Evolutionary conservation across 495 filamentous ascomycete species (phyloP).

Genomic region (Aspergillus baeticus): DNA sequence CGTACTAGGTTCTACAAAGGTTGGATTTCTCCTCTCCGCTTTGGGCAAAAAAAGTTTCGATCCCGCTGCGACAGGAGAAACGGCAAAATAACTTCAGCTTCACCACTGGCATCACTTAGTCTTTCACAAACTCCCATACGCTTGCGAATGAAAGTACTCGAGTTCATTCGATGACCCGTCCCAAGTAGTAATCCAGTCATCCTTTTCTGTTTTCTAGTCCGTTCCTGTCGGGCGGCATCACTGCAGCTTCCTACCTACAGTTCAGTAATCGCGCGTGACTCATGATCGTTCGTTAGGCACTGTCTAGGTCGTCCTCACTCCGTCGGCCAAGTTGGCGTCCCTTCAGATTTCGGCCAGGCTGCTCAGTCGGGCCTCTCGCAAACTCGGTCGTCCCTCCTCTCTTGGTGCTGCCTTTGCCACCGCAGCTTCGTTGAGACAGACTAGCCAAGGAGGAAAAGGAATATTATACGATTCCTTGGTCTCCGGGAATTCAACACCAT

Average conservation of each 20-base stretch:
- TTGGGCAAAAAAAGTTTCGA: slow-evolving; percentile 4
- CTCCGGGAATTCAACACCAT: no score
- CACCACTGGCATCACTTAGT: no score
- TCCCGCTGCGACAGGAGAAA: no score
- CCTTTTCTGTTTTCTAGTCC: background rate
- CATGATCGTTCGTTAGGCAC: background rate
- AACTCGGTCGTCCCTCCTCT: slow-evolving; percentile 16
- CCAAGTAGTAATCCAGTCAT: no score
- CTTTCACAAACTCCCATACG: no score
- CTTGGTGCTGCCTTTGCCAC: slow-evolving; percentile 1
- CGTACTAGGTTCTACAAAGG: background rate
- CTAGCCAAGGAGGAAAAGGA: no score
- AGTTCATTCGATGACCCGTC: no score
- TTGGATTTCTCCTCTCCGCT: background rate
- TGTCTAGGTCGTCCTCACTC: slow-evolving; percentile 1
- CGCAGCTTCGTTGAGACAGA: background rate
- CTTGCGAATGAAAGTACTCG: no score
- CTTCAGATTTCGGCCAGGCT: slow-evolving; percentile 31
- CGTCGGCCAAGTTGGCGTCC: slow-evolving; percentile 45
- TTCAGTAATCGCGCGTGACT: slow-evolving; percentile 4
- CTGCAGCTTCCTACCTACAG: background rate
- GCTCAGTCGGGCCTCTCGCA: slow-evolving; percentile 30
- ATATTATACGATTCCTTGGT: no score
- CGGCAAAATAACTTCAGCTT: no score
- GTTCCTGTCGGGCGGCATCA: background rate